These are phyloP conservation scores for Penicillium freii DNA, from an alignment of 2,329 filamentous ascomycete genomes.

Conservation along the genomic window DNA sequence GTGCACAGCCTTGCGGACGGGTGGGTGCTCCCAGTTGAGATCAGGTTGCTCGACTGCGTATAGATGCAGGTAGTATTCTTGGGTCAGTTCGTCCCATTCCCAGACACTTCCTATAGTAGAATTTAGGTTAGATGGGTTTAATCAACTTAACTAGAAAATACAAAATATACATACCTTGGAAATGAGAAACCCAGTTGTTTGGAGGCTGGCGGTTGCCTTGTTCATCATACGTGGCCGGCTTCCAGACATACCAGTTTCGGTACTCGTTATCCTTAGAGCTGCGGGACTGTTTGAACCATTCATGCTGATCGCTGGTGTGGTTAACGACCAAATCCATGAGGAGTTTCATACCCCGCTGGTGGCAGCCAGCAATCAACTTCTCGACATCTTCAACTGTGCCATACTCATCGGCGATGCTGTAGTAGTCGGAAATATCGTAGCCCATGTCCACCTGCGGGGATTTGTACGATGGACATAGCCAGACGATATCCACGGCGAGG, in stretches of 20 bases:
- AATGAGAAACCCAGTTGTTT: slow-evolving; percentile 67
- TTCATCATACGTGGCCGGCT: slow-evolving; percentile 51
- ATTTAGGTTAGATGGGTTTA: slow-evolving; percentile 25
- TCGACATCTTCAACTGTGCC: slow-evolving; percentile 67
- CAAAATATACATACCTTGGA: slow-evolving; percentile 36
- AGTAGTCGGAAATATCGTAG: slow-evolving; percentile 60
- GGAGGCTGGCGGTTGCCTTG: slow-evolving; percentile 65
- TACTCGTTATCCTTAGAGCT: slow-evolving; percentile 62
- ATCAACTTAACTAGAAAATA: too few species aligned
- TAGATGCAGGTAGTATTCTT: slow-evolving; percentile 74
- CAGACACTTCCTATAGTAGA: slow-evolving; percentile 41
- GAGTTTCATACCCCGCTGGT: slow-evolving; percentile 64
- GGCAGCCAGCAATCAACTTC: slow-evolving; percentile 57
- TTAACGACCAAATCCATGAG: slow-evolving; percentile 77
- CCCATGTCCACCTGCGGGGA: slow-evolving; percentile 56
- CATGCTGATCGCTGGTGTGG: slow-evolving; percentile 69
- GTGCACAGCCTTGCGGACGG: slow-evolving; percentile 67
- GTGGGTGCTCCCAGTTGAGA: slow-evolving; percentile 77
- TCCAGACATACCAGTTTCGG: slow-evolving; percentile 66
- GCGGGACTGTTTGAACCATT: slow-evolving; percentile 68
- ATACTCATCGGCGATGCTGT: slow-evolving; percentile 63
- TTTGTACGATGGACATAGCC: slow-evolving; percentile 53
- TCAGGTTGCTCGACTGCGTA: slow-evolving; percentile 77
- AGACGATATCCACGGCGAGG: slow-evolving; percentile 62
- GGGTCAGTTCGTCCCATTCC: slow-evolving; percentile 67